Base-by-base conservation (phyloP, 192 early-diverging fungal genomes). In the Oehlia diaphana region DNA sequence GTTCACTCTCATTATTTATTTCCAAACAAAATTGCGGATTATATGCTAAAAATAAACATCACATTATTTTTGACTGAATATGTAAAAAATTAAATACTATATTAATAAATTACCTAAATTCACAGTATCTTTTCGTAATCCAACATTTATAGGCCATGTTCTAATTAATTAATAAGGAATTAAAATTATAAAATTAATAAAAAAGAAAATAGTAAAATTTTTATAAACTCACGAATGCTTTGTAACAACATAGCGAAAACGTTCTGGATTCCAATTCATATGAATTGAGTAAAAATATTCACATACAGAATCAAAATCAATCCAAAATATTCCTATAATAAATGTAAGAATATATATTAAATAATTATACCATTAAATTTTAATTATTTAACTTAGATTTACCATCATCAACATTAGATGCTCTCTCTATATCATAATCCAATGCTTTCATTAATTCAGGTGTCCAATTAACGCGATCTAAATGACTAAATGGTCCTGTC, bases 241-340 rank as follows among this genome's bases (percentile, higher is more conserved):
- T 12, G 89, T 90, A 73, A 90, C 87, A 42, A 89, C 84, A 81
- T 94, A 84, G 10, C 81, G 82, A 76, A 96, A 94, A 58, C 92
- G 77, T 44, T 87, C 90, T 8, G 96, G 93, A 86, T 95, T 94
- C 96, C 94, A 96, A 81, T 96, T 97, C 31, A 97, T 82, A 79
- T 98, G 95, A 39, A 96, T 94, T 10, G 94, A 94, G 74, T 94
- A 92, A 82, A 98, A 98, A 44, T 88, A 84, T 7, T 79, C 75
- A 72, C 93, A 92, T 3, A 97, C 89, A 1, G 94, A 95, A 8
- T 91, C 92, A 79, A 89, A 98, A 74, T 95, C 90, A 31, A 98
- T 95, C 94, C 96, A 96, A 79, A 97, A 97, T 2, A 94, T 91
- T 19, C 87, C 87, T 87, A 26, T 16, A 47, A 39, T 1, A 49